Percentiles rank a stretch among this genome's conserved stretches.
phyloP scores from a whole-genome alignment of 805 yeast species.

The Kluyveromyces nonfermentans region DNA sequence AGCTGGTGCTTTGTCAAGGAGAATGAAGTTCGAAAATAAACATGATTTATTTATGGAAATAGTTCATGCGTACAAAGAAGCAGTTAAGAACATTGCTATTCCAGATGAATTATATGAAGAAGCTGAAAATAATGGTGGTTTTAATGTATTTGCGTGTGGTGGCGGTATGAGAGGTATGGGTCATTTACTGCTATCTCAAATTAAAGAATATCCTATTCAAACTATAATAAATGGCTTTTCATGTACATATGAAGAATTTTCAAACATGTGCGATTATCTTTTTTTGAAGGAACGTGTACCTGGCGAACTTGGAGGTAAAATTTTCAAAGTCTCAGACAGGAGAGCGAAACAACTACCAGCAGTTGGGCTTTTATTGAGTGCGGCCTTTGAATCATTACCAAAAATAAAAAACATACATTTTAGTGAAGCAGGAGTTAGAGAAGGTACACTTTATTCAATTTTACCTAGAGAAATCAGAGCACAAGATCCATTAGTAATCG shows the following conservation, averaged over 20 bases:
- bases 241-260: slow-evolving; percentile 43
- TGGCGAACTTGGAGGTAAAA: slow-evolving; percentile 29
- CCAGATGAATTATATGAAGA: slow-evolving; percentile 43
- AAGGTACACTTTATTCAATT: slow-evolving; percentile 59
- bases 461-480: slow-evolving; percentile 47
- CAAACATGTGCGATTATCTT: slow-evolving; percentile 41
- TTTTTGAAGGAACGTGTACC: slow-evolving; percentile 43
- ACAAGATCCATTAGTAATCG: slow-evolving; percentile 62
- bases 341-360: slow-evolving; percentile 63
- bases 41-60: slow-evolving; percentile 46
- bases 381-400: slow-evolving; percentile 55
- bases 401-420: slow-evolving; percentile 53
- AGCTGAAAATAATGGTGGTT: slow-evolving; percentile 50
- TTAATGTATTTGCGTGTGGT: slow-evolving; percentile 57
- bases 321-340: slow-evolving; percentile 59
- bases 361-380: slow-evolving; percentile 51
- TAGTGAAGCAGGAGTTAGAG: slow-evolving; percentile 71
- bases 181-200: slow-evolving; percentile 43
- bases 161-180: slow-evolving; percentile 71
- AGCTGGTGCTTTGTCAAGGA: slow-evolving; percentile 54
- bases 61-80: slow-evolving; percentile 39
- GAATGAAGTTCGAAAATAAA: slow-evolving; percentile 43
- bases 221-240: slow-evolving; percentile 64
- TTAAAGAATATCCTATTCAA: slow-evolving; percentile 55
- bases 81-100: slow-evolving; percentile 41